A percentile compares a stretch with the other conserved stretches of the same genome.
Conservation (phyloP, 1,284 basidiomycete species). For the Tetrapyrgos nigripes region DNA sequence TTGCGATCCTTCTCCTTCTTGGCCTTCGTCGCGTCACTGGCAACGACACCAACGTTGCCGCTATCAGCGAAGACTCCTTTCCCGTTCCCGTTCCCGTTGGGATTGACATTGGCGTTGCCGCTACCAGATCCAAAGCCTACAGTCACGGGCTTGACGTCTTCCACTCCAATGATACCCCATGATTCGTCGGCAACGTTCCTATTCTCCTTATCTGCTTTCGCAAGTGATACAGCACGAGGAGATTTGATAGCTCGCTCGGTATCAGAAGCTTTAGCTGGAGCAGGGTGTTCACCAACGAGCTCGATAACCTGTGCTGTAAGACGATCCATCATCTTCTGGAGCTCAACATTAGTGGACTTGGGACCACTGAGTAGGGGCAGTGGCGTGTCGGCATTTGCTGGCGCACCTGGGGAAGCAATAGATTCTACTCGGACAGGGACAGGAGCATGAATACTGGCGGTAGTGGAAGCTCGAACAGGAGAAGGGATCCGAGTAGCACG, state of each 20-base stretch:
- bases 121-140: slow-evolving; percentile 56
- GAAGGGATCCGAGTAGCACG: slow-evolving; percentile 14
- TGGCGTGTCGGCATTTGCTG: slow-evolving; percentile 8
- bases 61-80: slow-evolving; percentile 48
- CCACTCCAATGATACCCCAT: slow-evolving; percentile 42
- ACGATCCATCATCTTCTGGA: slow-evolving; percentile 51
- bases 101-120: no score
- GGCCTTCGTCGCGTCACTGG: slow-evolving; percentile 34
- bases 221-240: slow-evolving; percentile 8
- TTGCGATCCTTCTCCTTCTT: slow-evolving; percentile 57
- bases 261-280: background rate
- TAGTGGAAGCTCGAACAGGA: slow-evolving; percentile 13
- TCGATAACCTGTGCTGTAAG: slow-evolving; percentile 51
- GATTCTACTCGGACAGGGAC: slow-evolving; percentile 23
- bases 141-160: slow-evolving; percentile 40
- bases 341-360: slow-evolving; percentile 43
- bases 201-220: slow-evolving; percentile 51
- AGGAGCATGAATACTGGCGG: slow-evolving; percentile 29
- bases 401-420: slow-evolving; percentile 1
- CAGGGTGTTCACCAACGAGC: slow-evolving; percentile 31
- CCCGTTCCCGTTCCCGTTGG: slow-evolving; percentile 45
- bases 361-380: slow-evolving; percentile 44
- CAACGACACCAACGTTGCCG: slow-evolving; percentile 30
- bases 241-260: background rate
- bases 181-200: slow-evolving; percentile 38